Percentiles rank a stretch among this genome's conserved stretches.
These are phyloP conservation scores for Cystobasidium tubakii DNA, from an alignment of 768 basidiomycete genomes.

Conservation along the genomic window DNA sequence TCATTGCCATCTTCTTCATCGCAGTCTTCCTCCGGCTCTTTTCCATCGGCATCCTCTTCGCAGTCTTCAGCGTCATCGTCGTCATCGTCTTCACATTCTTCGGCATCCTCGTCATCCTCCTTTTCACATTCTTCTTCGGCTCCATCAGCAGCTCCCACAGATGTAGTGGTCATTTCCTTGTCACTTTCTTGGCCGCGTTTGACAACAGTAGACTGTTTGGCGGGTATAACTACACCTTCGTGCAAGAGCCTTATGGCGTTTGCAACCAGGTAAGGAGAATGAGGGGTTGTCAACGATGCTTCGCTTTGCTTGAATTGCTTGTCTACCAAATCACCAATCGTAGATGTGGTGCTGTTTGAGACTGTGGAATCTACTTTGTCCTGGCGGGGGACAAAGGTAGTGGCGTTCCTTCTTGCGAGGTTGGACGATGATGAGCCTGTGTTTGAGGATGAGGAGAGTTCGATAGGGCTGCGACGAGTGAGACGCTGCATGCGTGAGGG, in stretches of 20 bases:
- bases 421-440: background rate
- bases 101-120: conserved; percentile 6
- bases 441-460: background rate
- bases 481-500: background rate
- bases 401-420: conserved; percentile 2
- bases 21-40: conserved; percentile 11
- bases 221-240: background rate
- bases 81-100: conserved; percentile 17
- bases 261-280: conserved; percentile 1
- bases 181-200: background rate
- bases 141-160: background rate
- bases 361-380: conserved; percentile 5
- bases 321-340: background rate
- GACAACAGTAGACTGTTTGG: background rate
- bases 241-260: background rate
- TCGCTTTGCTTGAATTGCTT: background rate
- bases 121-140: background rate
- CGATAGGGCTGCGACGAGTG: background rate
- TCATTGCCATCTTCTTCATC: background rate
- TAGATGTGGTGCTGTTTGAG: background rate
- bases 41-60: background rate
- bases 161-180: background rate
- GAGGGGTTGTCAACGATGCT: background rate
- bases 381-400: background rate
- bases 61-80: conserved; percentile 7